Evolutionary conservation across 768 basidiomycete species (phyloP), one percentile per base, ranked within the genome.

Genomic region (Pleurotus giganteus): DNA sequence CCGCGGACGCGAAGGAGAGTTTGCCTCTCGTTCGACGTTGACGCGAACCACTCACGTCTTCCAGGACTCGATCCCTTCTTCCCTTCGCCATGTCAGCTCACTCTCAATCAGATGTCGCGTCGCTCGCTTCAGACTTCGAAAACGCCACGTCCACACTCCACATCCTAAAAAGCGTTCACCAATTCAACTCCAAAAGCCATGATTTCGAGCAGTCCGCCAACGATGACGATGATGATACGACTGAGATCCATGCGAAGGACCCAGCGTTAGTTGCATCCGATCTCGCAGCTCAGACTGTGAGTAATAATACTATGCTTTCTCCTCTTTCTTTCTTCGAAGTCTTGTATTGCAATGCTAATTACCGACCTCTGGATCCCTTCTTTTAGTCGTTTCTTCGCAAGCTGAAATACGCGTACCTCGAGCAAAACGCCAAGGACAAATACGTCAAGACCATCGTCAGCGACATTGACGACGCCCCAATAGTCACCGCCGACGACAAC

Each of bases 391-490:
- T 85, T 61, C 73, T 93, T 17, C 78, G 86, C 21, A 90, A 90
- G 62, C 81, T 94, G 24, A 95, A 95, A 69, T 93, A 91, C 63
- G 88, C 90, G 59, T 94, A 92, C 65, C 73, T 94, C 15, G 91
- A 96, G 63, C 90, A 93, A 67, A 90, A 93, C 60, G 90, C 94
- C 2, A 96, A 95, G 65, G 84, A 91, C 62, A 86, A 88, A 69
- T 95, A 94, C 63, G 78, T 94, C 61, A 88, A 88, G 66, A 85
- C 84, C 0, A 93, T 95, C 61, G 87, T 93, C 46, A 90, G 86
- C 65, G 88, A 94, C 58, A 84, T 83, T 53, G 85, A 91, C 61
- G 90, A 94, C 55, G 89, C 91, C 0, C 88, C 88, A 2, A 82
- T 85, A 56, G 83, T 94, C 36, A 88, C 87, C 4, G 84, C 84